Evolutionary conservation across 2,329 filamentous ascomycete genomes (phyloP).

Genomic region (Pyricularia pennisetigena): DNA sequence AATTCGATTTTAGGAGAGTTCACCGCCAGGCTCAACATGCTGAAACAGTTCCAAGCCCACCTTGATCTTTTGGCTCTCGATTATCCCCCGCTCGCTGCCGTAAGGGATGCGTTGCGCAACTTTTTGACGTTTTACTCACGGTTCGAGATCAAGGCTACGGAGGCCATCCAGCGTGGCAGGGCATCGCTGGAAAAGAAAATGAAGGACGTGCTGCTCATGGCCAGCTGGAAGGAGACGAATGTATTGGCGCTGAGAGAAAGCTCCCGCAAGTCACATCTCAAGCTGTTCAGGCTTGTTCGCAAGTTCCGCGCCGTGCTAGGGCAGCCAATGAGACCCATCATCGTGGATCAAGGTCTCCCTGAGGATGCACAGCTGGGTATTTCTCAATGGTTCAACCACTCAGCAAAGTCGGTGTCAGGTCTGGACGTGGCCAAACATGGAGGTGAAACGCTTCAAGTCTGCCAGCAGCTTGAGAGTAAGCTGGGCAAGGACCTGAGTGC

Average conservation of each 20-base stretch:
- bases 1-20: slow-evolving; percentile 77
- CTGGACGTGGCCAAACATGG: slow-evolving; percentile 13
- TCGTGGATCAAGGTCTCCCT: slow-evolving; percentile 44
- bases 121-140: slow-evolving; percentile 68
- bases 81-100: slow-evolving; percentile 43
- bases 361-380: slow-evolving; percentile 26
- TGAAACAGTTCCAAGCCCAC: slow-evolving; percentile 57
- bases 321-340: slow-evolving; percentile 61
- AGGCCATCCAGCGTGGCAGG: slow-evolving; percentile 58
- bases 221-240: slow-evolving; percentile 97
- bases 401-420: not conserved
- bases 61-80: slow-evolving; percentile 51
- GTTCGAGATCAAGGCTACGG: slow-evolving; percentile 56
- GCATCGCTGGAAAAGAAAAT: slow-evolving; percentile 78
- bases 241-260: slow-evolving; percentile 83
- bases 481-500: slow-evolving; percentile 29
- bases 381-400: not conserved
- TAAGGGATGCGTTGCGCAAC: slow-evolving; percentile 60
- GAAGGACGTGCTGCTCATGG: slow-evolving; percentile 84
- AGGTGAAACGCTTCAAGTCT: slow-evolving; percentile 22
- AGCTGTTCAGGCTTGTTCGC: slow-evolving; percentile 81
- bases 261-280: slow-evolving; percentile 80
- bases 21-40: slow-evolving; percentile 57
- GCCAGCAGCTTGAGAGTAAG: slow-evolving; percentile 22
- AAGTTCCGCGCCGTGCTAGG: slow-evolving; percentile 78